phyloP scores from a whole-genome alignment of 1,139 yeast species.

The Kodamaea derodonti region DNA sequence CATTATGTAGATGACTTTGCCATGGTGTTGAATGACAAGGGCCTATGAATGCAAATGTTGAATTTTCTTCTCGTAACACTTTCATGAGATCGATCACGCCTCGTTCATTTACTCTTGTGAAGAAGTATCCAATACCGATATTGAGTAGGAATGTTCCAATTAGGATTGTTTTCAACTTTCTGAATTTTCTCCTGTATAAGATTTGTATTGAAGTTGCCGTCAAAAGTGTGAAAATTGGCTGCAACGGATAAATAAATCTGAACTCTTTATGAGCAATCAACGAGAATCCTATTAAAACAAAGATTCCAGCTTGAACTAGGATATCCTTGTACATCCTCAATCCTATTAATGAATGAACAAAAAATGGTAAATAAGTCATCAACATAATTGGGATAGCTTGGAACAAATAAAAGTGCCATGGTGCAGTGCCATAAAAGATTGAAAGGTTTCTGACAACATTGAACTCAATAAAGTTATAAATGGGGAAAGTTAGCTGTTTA shows the following conservation, averaged over 20 bases:
- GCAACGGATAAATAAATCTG: slow-evolving; percentile 81
- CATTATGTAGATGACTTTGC: slow-evolving; percentile 76
- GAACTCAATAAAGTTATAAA: slow-evolving; percentile 66
- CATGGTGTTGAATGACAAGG: slow-evolving; percentile 99
- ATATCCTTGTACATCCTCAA: slow-evolving; percentile 9
- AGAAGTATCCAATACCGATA: slow-evolving; percentile 44
- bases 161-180: slow-evolving; percentile 1
- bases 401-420: slow-evolving; percentile 78
- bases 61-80: slow-evolving; percentile 44
- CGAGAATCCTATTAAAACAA: slow-evolving; percentile 57
- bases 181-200: not conserved
- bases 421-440: slow-evolving; percentile 78
- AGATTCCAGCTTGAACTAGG: slow-evolving; percentile 25
- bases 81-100: slow-evolving; percentile 75
- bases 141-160: slow-evolving; percentile 32
- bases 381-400: slow-evolving; percentile 81
- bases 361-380: slow-evolving; percentile 63
- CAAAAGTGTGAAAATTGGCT: slow-evolving; percentile 59
- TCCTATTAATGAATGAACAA: slow-evolving; percentile 18
- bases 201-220: slow-evolving; percentile 12
- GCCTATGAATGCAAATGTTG: slow-evolving; percentile 72
- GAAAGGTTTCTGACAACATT: slow-evolving; percentile 73
- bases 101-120: slow-evolving; percentile 69
- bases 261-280: slow-evolving; percentile 81
- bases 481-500: slow-evolving; percentile 55